phyloP scores from a whole-genome alignment of 306 rosid species.

The Gastrolobium villosum region DNA sequence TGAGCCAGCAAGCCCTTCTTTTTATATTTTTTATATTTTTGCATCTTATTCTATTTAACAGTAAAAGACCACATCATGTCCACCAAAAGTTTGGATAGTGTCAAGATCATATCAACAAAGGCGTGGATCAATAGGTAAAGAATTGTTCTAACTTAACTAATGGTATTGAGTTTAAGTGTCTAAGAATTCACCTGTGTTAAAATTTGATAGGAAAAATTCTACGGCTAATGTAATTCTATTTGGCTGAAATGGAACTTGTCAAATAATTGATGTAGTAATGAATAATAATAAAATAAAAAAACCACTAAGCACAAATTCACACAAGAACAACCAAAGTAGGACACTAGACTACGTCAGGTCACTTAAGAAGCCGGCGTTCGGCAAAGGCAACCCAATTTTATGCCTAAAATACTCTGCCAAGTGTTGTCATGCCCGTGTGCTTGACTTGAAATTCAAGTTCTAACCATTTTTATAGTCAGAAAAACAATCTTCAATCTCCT shows the following conservation, averaged over 20 bases:
- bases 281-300: too few relatives aligned
- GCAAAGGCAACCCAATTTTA: conserved; percentile 36
- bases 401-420: conserved; percentile 30
- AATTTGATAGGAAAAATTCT: too few relatives aligned
- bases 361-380: conserved; percentile 34
- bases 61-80: conserved; percentile 52
- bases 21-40: not conserved
- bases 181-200: too few relatives aligned
- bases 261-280: too few relatives aligned
- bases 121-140: too few relatives aligned
- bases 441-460: conserved; percentile 46
- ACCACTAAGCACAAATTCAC: conserved; percentile 39
- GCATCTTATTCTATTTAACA: conserved; percentile 53
- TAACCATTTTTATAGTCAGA: conserved; percentile 28
- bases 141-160: too few relatives aligned
- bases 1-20: too few relatives aligned
- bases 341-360: not conserved
- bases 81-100: conserved; percentile 53
- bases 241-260: too few relatives aligned
- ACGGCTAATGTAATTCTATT: too few relatives aligned
- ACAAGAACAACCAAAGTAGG: conserved; percentile 30
- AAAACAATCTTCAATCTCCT: conserved; percentile 29
- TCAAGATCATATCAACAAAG: not conserved
- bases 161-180: too few relatives aligned
- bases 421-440: conserved; percentile 17